Evolutionary conservation across 495 filamentous ascomycete genomes (phyloP).

Genomic region (Tirmania nivea): DNA sequence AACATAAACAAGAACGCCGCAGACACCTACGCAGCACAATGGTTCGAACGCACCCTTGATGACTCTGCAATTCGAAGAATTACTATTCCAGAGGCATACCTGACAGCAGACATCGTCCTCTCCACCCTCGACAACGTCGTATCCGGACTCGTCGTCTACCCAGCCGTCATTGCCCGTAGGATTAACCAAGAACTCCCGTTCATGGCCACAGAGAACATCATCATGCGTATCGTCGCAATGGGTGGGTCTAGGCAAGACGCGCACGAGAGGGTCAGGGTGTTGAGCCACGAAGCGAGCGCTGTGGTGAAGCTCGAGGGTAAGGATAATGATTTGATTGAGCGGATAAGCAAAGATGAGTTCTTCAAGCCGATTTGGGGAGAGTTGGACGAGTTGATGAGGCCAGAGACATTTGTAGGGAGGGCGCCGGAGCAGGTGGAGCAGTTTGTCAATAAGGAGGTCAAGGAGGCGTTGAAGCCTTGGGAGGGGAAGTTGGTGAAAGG

Average conservation of each 20-base stretch:
- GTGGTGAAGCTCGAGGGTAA: constrained; percentile 64
- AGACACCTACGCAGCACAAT: constrained; percentile 64
- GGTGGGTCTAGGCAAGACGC: constrained; percentile 70
- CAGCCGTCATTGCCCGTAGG: constrained; percentile 44
- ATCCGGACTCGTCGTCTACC: constrained; percentile 70
- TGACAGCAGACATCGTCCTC: constrained; percentile 63
- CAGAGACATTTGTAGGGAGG: constrained; percentile 46
- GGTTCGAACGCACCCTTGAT: constrained; percentile 42
- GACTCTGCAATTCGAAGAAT: constrained; percentile 23
- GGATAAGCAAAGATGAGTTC: constrained; percentile 52
- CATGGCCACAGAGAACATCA: constrained; percentile 70
- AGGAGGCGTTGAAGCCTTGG: constrained; percentile 31
- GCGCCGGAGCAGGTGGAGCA: constrained; percentile 35
- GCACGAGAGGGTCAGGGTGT: constrained; percentile 75
- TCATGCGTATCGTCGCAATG: constrained; percentile 62
- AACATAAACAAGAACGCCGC: constrained; percentile 45
- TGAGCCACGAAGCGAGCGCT: constrained; percentile 62
- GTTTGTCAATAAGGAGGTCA: constrained; percentile 34
- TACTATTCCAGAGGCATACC: constrained; percentile 54
- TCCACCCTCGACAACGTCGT: constrained; percentile 66
- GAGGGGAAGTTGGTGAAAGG: constrained; percentile 24
- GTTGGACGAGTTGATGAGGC: constrained; percentile 52
- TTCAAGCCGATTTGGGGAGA: constrained; percentile 64
- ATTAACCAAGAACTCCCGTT: constrained; percentile 70
- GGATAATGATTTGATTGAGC: constrained; percentile 63